phyloP scores from a whole-genome alignment of 1,284 basidiomycete species.

The Singerocomus inundabilis region DNA sequence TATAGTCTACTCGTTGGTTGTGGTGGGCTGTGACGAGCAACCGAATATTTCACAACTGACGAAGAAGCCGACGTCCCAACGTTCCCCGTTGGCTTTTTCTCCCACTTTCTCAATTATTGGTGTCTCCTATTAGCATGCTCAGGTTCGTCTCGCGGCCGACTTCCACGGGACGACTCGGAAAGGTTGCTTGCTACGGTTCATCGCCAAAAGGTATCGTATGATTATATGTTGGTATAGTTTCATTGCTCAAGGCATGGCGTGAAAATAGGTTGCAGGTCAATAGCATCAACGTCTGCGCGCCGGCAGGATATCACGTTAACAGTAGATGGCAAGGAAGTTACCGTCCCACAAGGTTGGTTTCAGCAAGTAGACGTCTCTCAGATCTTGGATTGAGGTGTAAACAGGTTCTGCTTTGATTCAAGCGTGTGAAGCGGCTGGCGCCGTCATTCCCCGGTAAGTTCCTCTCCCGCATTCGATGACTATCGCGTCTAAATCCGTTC shows the following conservation, averaged over 20 bases:
- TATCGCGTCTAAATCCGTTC: slow-evolving; percentile 6
- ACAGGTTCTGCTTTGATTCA: slow-evolving; percentile 92
- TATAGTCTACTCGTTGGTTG: slow-evolving; percentile 18
- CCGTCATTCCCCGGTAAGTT: slow-evolving; percentile 70
- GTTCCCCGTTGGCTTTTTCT: slow-evolving; percentile 20
- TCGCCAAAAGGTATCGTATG: slow-evolving; percentile 41
- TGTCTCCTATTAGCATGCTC: slow-evolving; percentile 47
- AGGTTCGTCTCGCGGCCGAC: slow-evolving; percentile 64
- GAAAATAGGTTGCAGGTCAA: slow-evolving; percentile 50
- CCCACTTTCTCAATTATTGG: slow-evolving; percentile 6
- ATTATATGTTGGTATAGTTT: slow-evolving; percentile 2
- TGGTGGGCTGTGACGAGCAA: slow-evolving; percentile 29
- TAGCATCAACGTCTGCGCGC: slow-evolving; percentile 63
- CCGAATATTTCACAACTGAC: slow-evolving; percentile 17
- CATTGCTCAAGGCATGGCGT: slow-evolving; percentile 1
- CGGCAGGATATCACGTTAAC: slow-evolving; percentile 86
- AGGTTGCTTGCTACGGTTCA: slow-evolving; percentile 48
- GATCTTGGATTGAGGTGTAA: slow-evolving; percentile 13
- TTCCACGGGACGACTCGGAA: slow-evolving; percentile 65
- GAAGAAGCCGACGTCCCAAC: slow-evolving; percentile 16
- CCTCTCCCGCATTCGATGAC: neutral
- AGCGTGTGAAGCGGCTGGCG: slow-evolving; percentile 88
- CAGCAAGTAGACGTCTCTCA: slow-evolving; percentile 1
- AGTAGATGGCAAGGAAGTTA: slow-evolving; percentile 91
- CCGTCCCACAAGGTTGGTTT: slow-evolving; percentile 80